phyloP scores from a whole-genome alignment of 164 flowering plant genomes.

The Saururus chinensis region DNA sequence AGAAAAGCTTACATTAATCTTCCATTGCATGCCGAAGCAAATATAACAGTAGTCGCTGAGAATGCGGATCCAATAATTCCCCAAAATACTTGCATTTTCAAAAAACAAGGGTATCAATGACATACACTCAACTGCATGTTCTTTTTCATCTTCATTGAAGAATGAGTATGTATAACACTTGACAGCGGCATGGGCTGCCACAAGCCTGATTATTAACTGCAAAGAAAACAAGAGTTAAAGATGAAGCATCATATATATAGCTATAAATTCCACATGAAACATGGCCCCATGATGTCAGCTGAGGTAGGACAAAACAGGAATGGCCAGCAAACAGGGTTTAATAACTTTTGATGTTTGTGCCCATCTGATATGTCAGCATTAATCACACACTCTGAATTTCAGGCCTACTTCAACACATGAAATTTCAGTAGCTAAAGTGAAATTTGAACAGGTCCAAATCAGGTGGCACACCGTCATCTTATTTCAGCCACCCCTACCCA shows the following conservation, averaged over 20 bases:
- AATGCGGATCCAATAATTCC: constrained; percentile 66
- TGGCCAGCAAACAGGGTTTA: not conserved
- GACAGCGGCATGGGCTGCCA: constrained; percentile 95
- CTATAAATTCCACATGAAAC: not conserved
- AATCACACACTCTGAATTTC: too few relatives aligned
- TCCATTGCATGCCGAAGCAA: constrained; percentile 45
- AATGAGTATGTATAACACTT: constrained; percentile 75
- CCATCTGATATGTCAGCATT: too few relatives aligned
- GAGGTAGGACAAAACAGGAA: not conserved
- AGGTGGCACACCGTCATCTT: too few relatives aligned
- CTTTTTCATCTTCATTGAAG: constrained; percentile 41
- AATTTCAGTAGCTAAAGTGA: too few relatives aligned
- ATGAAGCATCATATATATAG: not conserved
- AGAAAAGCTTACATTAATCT: constrained; percentile 42
- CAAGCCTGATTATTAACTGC: constrained; percentile 80
- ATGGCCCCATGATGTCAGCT: not conserved
- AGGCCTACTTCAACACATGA: too few relatives aligned
- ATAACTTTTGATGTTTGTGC: too few relatives aligned
- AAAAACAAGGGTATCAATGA: constrained; percentile 69
- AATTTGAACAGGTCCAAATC: too few relatives aligned
- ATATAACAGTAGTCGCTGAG: constrained; percentile 57
- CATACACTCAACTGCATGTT: constrained; percentile 54
- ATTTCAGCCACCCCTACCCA: too few relatives aligned
- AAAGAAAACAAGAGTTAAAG: not conserved
- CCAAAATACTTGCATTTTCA: constrained; percentile 58